Percentiles rank a stretch among this genome's conserved stretches.
These are phyloP conservation scores for Malus hybrid DNA, from an alignment of 331 rosid species.

Conservation along the genomic window DNA sequence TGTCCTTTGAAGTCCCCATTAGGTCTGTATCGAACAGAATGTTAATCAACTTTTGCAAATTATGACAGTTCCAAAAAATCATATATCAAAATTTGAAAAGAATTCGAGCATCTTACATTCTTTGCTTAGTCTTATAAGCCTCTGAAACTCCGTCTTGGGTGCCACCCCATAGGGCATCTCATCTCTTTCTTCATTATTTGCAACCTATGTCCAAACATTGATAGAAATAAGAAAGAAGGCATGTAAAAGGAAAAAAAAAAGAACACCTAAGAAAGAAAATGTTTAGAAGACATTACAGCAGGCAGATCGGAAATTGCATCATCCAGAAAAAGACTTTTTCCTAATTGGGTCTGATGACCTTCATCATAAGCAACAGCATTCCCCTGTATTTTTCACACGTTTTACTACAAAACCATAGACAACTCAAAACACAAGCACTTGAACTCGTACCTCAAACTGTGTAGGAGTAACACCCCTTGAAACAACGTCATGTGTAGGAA, in stretches of 20 bases:
- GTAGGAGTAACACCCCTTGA: slow-evolving; percentile 42
- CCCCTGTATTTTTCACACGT: slow-evolving; percentile 9
- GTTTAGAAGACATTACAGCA: background rate
- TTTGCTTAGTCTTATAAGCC: slow-evolving; percentile 16
- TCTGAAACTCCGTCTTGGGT: slow-evolving; percentile 23
- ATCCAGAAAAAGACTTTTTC: slow-evolving; percentile 15
- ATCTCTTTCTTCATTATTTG: slow-evolving; percentile 9
- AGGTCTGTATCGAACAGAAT: slow-evolving; percentile 1
- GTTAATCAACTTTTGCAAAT: background rate
- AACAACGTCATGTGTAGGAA: slow-evolving; percentile 64
- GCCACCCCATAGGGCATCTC: slow-evolving; percentile 15
- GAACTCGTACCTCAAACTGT: slow-evolving; percentile 47
- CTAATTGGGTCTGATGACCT: slow-evolving; percentile 8
- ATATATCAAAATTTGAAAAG: background rate
- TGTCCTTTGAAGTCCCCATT: background rate
- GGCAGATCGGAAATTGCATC: slow-evolving; percentile 38
- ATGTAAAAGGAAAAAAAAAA: background rate
- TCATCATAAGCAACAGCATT: slow-evolving; percentile 29
- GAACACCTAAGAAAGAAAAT: background rate
- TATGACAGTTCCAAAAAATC: background rate
- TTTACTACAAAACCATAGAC: background rate
- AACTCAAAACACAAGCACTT: too few relatives aligned
- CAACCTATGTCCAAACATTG: slow-evolving; percentile 2
- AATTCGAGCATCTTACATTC: slow-evolving; percentile 6
- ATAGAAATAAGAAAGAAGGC: background rate